These are phyloP conservation scores for Musa beccarii DNA, from an alignment of 176 grass and related monocot species.

Conservation along the genomic window DNA sequence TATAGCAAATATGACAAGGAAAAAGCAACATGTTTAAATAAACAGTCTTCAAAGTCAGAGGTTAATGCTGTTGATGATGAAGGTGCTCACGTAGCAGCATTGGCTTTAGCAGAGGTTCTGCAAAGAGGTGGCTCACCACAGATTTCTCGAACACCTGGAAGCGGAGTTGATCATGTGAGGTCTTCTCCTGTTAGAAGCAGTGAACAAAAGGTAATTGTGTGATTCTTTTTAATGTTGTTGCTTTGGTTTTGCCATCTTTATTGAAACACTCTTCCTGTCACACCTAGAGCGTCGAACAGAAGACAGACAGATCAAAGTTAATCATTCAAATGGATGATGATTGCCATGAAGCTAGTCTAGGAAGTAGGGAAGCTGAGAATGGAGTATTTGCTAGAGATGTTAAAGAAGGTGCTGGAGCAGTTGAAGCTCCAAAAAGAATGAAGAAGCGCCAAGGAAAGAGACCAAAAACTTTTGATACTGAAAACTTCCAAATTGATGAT, in stretches of 20 bases:
- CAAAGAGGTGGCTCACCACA: slow-evolving; percentile 86
- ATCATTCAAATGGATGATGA: slow-evolving; percentile 52
- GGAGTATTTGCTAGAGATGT: slow-evolving; percentile 44
- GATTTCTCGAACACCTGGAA: slow-evolving; percentile 61
- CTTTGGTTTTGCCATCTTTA: slow-evolving; percentile 20
- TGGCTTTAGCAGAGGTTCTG: slow-evolving; percentile 76
- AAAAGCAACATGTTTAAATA: slow-evolving; percentile 16
- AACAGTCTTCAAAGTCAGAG: slow-evolving; percentile 43
- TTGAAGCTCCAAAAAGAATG: slow-evolving; percentile 46
- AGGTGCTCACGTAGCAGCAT: slow-evolving; percentile 79
- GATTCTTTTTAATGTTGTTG: slow-evolving; percentile 15
- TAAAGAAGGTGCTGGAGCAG: slow-evolving; percentile 35
- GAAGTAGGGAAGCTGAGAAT: slow-evolving; percentile 88
- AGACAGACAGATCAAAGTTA: slow-evolving; percentile 75
- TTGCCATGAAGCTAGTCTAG: slow-evolving; percentile 73
- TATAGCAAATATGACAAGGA: slow-evolving; percentile 53
- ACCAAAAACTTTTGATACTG: slow-evolving; percentile 35
- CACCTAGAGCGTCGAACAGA: slow-evolving; percentile 63
- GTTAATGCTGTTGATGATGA: slow-evolving; percentile 63
- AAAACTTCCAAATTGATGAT: slow-evolving; percentile 46
- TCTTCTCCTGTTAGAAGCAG: slow-evolving; percentile 52
- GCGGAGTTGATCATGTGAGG: slow-evolving; percentile 38
- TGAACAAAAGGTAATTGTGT: slow-evolving; percentile 53
- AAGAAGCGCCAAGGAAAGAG: slow-evolving; percentile 50
- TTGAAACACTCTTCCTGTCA: slow-evolving; percentile 16